Conservation (phyloP, 306 rosid species). For the Castanospermum australe region DNA sequence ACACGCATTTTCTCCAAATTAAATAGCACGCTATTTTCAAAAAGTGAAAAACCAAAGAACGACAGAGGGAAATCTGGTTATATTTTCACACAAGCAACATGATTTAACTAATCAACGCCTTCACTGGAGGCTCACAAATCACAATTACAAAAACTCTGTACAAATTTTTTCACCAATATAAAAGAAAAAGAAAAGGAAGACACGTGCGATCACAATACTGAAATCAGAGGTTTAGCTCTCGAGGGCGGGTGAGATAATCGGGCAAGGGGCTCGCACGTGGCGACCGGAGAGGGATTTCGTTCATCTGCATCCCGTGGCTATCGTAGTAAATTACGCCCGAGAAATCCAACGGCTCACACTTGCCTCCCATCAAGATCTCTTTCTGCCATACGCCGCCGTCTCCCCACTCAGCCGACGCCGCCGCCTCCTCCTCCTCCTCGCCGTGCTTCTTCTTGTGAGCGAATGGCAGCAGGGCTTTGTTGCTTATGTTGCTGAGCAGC, state of each 20-base stretch:
- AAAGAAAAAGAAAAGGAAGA: neutral
- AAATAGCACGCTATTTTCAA: no score
- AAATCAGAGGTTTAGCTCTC: neutral
- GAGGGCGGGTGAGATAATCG: conserved; percentile 51
- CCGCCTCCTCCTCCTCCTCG: neutral
- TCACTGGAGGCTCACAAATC: neutral
- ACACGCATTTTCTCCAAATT: no score
- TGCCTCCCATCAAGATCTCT: conserved; percentile 84
- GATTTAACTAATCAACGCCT: neutral
- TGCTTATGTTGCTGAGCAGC: conserved; percentile 65
- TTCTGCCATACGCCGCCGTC: conserved; percentile 95
- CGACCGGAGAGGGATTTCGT: conserved; percentile 58
- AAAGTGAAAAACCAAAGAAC: neutral
- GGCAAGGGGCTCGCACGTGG: conserved; percentile 96
- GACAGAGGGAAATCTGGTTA: neutral
- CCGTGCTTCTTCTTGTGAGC: conserved; percentile 35
- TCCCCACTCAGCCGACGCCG: conserved; percentile 46
- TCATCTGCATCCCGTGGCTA: conserved; percentile 48
- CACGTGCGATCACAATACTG: neutral
- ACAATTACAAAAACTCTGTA: neutral
- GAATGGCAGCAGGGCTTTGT: conserved; percentile 47
- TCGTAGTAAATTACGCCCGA: conserved; percentile 81
- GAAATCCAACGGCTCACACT: conserved; percentile 84
- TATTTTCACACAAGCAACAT: neutral
- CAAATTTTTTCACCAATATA: neutral